Base-by-base conservation (phyloP, 148 eudicot species). In the Polygonum maritimum region DNA sequence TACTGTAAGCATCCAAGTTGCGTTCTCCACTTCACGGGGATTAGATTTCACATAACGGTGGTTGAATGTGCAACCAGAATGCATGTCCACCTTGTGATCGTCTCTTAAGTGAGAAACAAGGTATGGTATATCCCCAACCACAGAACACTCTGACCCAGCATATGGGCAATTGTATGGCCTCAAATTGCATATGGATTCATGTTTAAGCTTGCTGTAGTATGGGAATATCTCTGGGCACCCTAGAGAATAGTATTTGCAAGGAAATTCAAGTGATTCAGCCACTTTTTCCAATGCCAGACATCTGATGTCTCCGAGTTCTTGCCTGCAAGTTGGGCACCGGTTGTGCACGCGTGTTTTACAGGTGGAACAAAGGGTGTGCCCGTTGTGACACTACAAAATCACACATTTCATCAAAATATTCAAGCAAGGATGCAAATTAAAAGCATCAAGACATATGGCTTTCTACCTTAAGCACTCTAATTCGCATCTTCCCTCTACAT, bases 1-100 rank as follows among this genome's bases (percentile, higher is more conserved):
- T 82, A 91, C 97, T 48, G 97, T 91, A 26, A 91, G 84, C 97
- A 91, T 91, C 97, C 97, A 91, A 12, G 97, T 91, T 35, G 97
- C 97, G 80, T 91, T 91, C 79, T 91, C 97, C 71, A 91, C 97
- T 79, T 91, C 97, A 73, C 90, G 90, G 11, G 97, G 97, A 86
- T 91, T 91, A 39, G 97, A 91, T 76, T 91, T 91, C 73, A 91
- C 97, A 63, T 91, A 91, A 49, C 97, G 93, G 80, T 91, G 97
- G 77, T 91, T 91, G 76, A 91, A 91, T 31, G 97, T 91, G 84
- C 90, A 89, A 57, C 97, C 97, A 52, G 93, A 86, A 76, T 91
- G 93, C 97, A 91, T 91, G 69, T 91, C 97, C 16, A 91, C 97
- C 81, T 91, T 91, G 84, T 91, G 97, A 65, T 91, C 90, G 73